Conservation (phyloP, 768 basidiomycete genomes). For the Boletus coccyginus region DNA sequence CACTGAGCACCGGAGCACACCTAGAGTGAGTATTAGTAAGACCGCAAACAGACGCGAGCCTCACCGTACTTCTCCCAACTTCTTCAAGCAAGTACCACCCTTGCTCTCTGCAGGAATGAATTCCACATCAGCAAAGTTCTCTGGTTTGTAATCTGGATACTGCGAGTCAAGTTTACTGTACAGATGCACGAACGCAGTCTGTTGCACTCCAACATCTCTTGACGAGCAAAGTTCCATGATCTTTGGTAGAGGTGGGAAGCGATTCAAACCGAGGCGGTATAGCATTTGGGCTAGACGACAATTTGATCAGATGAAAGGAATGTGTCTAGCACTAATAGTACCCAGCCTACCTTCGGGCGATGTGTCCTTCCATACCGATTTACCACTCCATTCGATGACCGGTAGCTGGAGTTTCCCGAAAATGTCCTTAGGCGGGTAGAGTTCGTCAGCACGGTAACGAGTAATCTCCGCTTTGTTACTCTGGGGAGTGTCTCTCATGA, state of each 20-base stretch:
- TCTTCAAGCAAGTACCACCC: conserved; percentile 49
- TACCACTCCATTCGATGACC: conserved; percentile 76
- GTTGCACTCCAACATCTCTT: conserved; percentile 42
- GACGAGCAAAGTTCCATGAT: conserved; percentile 68
- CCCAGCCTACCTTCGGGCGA: conserved; percentile 77
- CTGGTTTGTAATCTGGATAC: conserved; percentile 54
- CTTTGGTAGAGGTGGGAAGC: conserved; percentile 59
- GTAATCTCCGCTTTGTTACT: conserved; percentile 29
- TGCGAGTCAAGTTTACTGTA: conserved; percentile 59
- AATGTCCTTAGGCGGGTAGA: conserved; percentile 78
- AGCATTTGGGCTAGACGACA: conserved; percentile 59
- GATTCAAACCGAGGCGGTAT: conserved; percentile 60
- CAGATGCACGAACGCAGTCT: conserved; percentile 71
- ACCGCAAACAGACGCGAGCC: neutral
- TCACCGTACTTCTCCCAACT: conserved; percentile 53
- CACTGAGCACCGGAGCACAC: conserved; percentile 66
- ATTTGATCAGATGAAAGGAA: neutral
- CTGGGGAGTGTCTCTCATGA: conserved; percentile 20
- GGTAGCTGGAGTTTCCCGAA: conserved; percentile 71
- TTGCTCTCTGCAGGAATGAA: conserved; percentile 73
- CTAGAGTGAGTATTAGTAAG: conserved; percentile 31
- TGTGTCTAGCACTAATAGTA: neutral
- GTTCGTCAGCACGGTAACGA: conserved; percentile 58
- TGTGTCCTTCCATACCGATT: conserved; percentile 66
- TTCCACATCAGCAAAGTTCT: conserved; percentile 49